Conservation (phyloP, 2,329 filamentous ascomycete species). For the Cladobotryum mycophilum region DNA sequence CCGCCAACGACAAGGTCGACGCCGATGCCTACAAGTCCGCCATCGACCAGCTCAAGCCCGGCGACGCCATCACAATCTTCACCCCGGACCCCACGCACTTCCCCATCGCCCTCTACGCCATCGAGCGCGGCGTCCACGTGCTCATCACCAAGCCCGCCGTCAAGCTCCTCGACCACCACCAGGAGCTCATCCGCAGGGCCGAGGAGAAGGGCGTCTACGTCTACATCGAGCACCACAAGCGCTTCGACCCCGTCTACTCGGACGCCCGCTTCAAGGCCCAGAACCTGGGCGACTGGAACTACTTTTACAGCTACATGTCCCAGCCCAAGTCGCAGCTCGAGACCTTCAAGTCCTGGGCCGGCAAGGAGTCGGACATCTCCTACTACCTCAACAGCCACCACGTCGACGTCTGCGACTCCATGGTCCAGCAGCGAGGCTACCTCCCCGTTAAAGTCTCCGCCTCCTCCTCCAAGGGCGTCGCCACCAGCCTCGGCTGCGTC, state of each 20-base stretch:
- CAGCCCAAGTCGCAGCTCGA: conserved; percentile 87
- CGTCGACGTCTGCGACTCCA: conserved; percentile 85
- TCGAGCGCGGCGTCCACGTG: conserved; percentile 81
- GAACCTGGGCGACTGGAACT: conserved; percentile 88
- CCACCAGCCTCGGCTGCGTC: conserved; percentile 70
- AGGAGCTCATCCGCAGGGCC: conserved; percentile 65
- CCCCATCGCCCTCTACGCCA: conserved; percentile 86
- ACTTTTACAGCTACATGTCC: conserved; percentile 96
- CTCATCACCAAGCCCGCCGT: conserved; percentile 92
- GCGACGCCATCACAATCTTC: conserved; percentile 92
- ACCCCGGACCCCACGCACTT: conserved; percentile 91
- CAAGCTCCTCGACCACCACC: conserved; percentile 75
- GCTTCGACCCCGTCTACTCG: conserved; percentile 86
- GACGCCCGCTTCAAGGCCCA: conserved; percentile 75
- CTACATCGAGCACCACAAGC: conserved; percentile 95
- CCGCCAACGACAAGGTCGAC: conserved; percentile 65
- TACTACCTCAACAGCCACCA: conserved; percentile 97
- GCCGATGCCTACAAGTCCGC: conserved; percentile 81
- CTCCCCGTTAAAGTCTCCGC: conserved; percentile 73
- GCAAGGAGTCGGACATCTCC: conserved; percentile 84
- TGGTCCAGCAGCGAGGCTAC: conserved; percentile 70
- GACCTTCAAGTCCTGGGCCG: conserved; percentile 93
- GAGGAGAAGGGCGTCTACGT: conserved; percentile 75
- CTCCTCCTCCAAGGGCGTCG: conserved; percentile 70
- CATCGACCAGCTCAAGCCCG: conserved; percentile 74